Evolutionary conservation across 225 moss, liverwort and hornwort species (phyloP), one percentile per base, ranked within the genome.

Genomic region (Thuidium tamariscinum): DNA sequence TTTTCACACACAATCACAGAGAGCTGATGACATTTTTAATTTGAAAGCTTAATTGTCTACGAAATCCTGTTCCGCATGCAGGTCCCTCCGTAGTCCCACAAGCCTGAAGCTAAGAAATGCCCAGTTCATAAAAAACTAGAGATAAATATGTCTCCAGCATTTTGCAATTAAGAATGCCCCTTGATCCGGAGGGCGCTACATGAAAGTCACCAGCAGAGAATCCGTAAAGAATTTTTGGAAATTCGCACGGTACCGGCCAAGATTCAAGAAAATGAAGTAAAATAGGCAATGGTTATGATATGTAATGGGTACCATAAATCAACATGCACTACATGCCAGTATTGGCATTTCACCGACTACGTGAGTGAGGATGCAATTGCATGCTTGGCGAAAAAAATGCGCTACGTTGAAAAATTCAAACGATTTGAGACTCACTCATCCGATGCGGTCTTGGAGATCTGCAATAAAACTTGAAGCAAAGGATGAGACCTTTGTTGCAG

Each of bases 401-500:
- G 60, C 72, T 69, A 57, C 70, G 51, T 59, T 30, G 49, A 67
- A 72, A 49, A 86, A 83, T 82, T 81, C 41, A 49, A 82, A 86
- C 46, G 29, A 85, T 63, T 77, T 70, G 23, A 82, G 78, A 66
- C 68, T 86, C 19, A 81, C 95, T 92, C 93, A 97, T 95, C 95
- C 92, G 90, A 97, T 96, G 86, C 95, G 96, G 90, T 97, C 95
- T 88, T 96, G 95, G 74, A 98, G 92, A 86, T 98, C 97, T 91
- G 95, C 92, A 88, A 97, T 92, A 74, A 99, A 95, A 93, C 88
- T 96, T 90, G 97, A 99, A 82, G 97, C 98, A 89, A 95, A 91
- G 83, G 98, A 96, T 66, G 96, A 95, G 79, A 98, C 94, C 93
- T 95, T 96, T 92, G 95, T 98, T 81, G 96, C 98, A 86, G 98